These are phyloP conservation scores for Lenzites betulinus DNA, from an alignment of 768 basidiomycete species.

Conservation along the genomic window DNA sequence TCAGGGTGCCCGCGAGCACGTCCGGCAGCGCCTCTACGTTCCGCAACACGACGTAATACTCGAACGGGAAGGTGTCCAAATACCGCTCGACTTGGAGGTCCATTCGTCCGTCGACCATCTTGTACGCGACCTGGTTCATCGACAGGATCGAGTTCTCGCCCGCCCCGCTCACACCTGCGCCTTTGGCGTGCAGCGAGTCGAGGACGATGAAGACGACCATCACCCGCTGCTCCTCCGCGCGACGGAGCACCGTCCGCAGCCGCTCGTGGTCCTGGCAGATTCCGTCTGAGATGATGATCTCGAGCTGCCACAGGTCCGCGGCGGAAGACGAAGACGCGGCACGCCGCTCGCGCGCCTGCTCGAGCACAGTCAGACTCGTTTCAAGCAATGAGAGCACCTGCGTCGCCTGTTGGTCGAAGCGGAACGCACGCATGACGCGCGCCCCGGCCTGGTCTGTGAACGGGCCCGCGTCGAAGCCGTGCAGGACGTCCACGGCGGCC, in stretches of 20 bases:
- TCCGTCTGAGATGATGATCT: conserved; percentile 99
- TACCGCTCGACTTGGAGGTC: conserved; percentile 89
- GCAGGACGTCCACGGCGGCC: conserved; percentile 82
- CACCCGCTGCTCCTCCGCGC: conserved; percentile 86
- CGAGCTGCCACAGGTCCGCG: conserved; percentile 92
- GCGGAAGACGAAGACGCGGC: conserved; percentile 61
- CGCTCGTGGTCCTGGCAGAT: conserved; percentile 95
- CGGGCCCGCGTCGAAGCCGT: conserved; percentile 80
- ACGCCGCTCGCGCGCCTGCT: conserved; percentile 72
- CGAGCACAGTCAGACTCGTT: conserved; percentile 70
- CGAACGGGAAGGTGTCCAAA: conserved; percentile 95
- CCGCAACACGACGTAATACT: conserved; percentile 93
- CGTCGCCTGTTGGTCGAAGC: conserved; percentile 87
- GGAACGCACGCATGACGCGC: conserved; percentile 81
- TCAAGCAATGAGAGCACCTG: conserved; percentile 85
- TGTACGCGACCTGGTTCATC: conserved; percentile 92
- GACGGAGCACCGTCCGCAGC: conserved; percentile 75
- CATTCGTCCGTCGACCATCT: conserved; percentile 76
- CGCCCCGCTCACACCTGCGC: conserved; percentile 30
- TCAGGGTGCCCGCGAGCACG: conserved; percentile 82
- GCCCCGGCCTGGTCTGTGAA: conserved; percentile 81
- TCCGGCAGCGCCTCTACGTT: conserved; percentile 91
- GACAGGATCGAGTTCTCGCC: conserved; percentile 75
- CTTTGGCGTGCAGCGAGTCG: conserved; percentile 74
- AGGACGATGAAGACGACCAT: conserved; percentile 97